A percentile compares a stretch with the other conserved stretches of the same genome.
phyloP scores from a whole-genome alignment of 1,284 basidiomycete genomes.

The Ganoderma sp. region DNA sequence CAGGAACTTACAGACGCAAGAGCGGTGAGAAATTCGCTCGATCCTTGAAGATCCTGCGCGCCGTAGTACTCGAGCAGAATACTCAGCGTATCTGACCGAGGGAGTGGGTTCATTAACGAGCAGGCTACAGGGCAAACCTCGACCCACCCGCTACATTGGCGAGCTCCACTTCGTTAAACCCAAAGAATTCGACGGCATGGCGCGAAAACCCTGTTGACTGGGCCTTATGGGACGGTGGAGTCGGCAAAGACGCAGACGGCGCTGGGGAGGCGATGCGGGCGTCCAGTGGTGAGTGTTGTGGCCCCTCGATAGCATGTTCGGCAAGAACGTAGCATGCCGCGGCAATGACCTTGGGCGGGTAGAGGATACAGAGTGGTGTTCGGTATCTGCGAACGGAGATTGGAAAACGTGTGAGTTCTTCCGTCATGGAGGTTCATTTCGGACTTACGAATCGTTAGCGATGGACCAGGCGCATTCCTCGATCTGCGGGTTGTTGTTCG shows the following conservation, averaged over 20 bases:
- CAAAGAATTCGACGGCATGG: slow-evolving; percentile 68
- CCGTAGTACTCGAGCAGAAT: slow-evolving; percentile 77
- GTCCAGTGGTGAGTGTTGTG: slow-evolving; percentile 72
- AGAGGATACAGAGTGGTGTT: slow-evolving; percentile 76
- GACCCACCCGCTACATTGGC: slow-evolving; percentile 61
- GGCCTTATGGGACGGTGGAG: slow-evolving; percentile 74
- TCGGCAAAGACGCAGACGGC: slow-evolving; percentile 41
- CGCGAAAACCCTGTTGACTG: slow-evolving; percentile 71
- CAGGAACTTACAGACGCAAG: slow-evolving; percentile 55
- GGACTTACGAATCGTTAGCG: slow-evolving; percentile 81
- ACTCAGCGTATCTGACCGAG: slow-evolving; percentile 57
- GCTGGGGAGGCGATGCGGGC: slow-evolving; percentile 52
- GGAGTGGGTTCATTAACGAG: slow-evolving; percentile 1
- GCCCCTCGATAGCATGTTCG: slow-evolving; percentile 71
- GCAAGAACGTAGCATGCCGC: slow-evolving; percentile 77
- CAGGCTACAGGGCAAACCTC: neutral
- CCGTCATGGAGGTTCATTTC: neutral
- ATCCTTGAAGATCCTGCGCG: slow-evolving; percentile 58
- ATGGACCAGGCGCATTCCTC: slow-evolving; percentile 83
- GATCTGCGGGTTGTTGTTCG: slow-evolving; percentile 52
- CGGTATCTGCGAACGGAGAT: slow-evolving; percentile 57
- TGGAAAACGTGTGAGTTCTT: neutral
- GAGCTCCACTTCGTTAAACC: slow-evolving; percentile 64
- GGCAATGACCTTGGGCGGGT: slow-evolving; percentile 69
- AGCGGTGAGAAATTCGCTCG: slow-evolving; percentile 55